Percentiles rank a stretch among this genome's conserved stretches.
Evolutionary conservation across 176 grass and related monocot species (phyloP).

Genomic region (Tillandsia leiboldiana): DNA sequence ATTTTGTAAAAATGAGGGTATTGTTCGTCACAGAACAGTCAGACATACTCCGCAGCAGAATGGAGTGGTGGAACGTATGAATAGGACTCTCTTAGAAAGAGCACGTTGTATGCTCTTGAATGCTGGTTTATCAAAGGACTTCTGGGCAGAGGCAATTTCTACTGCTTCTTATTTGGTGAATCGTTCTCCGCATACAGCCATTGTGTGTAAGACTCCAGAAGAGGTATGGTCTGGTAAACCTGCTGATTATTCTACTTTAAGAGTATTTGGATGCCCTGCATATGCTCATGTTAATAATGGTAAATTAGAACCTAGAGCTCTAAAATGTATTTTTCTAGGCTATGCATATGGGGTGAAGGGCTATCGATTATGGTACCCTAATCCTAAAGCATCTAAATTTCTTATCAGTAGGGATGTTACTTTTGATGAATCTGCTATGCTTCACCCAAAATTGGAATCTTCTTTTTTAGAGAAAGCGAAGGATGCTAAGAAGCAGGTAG

Average conservation of each 20-base stretch:
- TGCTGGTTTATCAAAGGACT: background rate
- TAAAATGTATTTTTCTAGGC: conserved; percentile 14
- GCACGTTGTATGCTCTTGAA: conserved; percentile 17
- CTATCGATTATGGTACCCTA: too few species aligned
- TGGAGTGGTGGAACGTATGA: conserved; percentile 11
- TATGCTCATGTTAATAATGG: background rate
- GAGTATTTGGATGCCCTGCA: conserved; percentile 8
- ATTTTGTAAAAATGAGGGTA: background rate
- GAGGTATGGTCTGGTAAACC: conserved; percentile 10
- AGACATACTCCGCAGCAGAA: background rate
- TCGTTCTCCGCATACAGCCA: background rate
- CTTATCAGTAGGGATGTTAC: background rate
- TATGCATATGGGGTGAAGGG: conserved; percentile 7
- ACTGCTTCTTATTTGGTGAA: background rate
- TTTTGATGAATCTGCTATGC: background rate
- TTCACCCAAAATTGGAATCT: too few species aligned
- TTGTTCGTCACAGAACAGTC: background rate
- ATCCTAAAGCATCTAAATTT: background rate
- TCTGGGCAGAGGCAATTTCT: conserved; percentile 2
- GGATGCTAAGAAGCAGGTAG: conserved; percentile 1
- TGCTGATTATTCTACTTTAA: conserved; percentile 4
- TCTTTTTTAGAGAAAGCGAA: too few species aligned
- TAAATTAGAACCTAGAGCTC: too few species aligned
- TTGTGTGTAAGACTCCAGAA: conserved; percentile 7
- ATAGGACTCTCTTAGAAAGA: conserved; percentile 19